Evolutionary conservation across 2,329 filamentous ascomycete genomes (phyloP).

Genomic region (Xylariaceae sp.): DNA sequence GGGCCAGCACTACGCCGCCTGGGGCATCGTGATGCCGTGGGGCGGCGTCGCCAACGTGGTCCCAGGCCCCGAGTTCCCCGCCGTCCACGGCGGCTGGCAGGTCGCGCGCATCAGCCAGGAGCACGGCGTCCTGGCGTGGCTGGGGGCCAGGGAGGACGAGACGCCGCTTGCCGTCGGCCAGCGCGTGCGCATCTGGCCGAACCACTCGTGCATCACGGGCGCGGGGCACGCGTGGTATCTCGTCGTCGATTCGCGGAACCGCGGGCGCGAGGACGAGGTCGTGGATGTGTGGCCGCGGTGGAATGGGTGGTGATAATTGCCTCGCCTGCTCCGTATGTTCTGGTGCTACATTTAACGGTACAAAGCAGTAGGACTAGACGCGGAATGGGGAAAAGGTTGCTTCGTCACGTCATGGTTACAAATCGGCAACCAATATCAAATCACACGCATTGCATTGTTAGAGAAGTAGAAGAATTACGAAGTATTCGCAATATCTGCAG

Average conservation of each 20-base stretch:
- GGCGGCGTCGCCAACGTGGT: conserved; percentile 41
- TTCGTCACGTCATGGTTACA: too few species aligned
- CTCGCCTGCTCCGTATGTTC: not conserved
- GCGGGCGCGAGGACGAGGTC: conserved; percentile 62
- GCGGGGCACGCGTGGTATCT: conserved; percentile 76
- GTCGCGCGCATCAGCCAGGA: conserved; percentile 78
- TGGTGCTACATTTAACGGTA: conserved; percentile 2
- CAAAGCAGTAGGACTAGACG: too few species aligned
- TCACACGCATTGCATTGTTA: too few species aligned
- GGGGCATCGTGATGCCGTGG: conserved; percentile 72
- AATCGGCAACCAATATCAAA: too few species aligned
- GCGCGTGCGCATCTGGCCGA: conserved; percentile 75
- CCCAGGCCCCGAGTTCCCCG: conserved; percentile 50
- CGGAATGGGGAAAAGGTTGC: too few species aligned
- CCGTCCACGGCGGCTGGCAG: conserved; percentile 62
- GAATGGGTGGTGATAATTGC: conserved; percentile 66
- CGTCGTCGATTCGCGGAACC: conserved; percentile 68
- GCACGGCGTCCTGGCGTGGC: conserved; percentile 74
- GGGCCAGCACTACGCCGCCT: conserved; percentile 65
- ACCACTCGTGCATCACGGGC: conserved; percentile 80
- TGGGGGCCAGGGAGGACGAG: conserved; percentile 51
- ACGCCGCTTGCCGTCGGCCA: conserved; percentile 65
- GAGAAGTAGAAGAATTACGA: too few species aligned
- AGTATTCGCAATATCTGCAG: too few species aligned
- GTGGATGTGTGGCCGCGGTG: conserved; percentile 79